Conservation (phyloP, 805 yeast genomes). For the Metschnikowia hibisci region DNA sequence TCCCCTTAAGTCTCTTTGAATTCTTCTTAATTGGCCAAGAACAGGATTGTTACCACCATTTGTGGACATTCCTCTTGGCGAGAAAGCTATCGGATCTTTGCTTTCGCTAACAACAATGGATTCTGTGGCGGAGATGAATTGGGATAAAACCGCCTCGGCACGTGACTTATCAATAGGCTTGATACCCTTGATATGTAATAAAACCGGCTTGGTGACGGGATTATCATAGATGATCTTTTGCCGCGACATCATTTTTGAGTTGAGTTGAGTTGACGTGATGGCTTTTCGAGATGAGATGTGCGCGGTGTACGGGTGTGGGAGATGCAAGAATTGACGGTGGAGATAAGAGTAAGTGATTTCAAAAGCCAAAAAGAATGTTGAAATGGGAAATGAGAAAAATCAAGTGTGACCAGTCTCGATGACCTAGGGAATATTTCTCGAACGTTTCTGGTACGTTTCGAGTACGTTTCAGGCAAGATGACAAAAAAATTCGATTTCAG, state of each 20-base stretch:
- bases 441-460: too few relatives aligned
- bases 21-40: conserved; percentile 61
- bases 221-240: conserved; percentile 43
- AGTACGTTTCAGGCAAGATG: too few relatives aligned
- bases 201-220: conserved; percentile 44
- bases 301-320: too few relatives aligned
- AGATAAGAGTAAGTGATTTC: too few relatives aligned
- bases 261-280: background rate
- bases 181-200: conserved; percentile 29
- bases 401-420: too few relatives aligned
- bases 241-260: conserved; percentile 20
- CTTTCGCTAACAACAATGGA: conserved; percentile 27
- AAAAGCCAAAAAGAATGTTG: too few relatives aligned
- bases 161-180: conserved; percentile 33
- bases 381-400: too few relatives aligned
- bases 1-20: conserved; percentile 77
- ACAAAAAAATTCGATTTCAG: too few relatives aligned
- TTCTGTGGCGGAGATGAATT: conserved; percentile 41
- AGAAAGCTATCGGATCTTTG: conserved; percentile 20
- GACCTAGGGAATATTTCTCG: too few relatives aligned
- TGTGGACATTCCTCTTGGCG: conserved; percentile 30
- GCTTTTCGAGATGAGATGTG: conserved; percentile 3
- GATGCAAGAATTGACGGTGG: too few relatives aligned
- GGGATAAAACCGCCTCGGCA: conserved; percentile 45
- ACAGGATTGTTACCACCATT: conserved; percentile 37